phyloP scores from a whole-genome alignment of 1,139 yeast species.

The Candida neerlandica region DNA sequence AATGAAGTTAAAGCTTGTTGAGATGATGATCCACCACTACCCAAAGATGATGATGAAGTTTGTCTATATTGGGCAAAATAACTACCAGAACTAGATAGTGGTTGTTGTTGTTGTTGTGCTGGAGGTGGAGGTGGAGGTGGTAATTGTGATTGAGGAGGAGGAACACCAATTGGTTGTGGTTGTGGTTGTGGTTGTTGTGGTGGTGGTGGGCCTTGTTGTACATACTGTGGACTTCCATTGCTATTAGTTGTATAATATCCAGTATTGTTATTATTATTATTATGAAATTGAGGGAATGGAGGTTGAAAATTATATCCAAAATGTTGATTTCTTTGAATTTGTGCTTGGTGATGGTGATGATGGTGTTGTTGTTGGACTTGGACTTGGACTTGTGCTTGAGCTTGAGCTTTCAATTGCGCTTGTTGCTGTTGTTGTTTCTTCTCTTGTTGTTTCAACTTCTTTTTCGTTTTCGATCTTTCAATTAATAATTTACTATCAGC shows the following conservation, averaged over 20 bases:
- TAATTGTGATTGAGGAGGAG: conserved; percentile 14
- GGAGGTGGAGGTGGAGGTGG: conserved; percentile 11
- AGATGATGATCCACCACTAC: conserved; percentile 7
- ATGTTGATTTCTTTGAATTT: conserved; percentile 9
- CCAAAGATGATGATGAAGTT: conserved; percentile 1
- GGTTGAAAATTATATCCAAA: conserved; percentile 6
- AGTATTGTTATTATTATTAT: background rate
- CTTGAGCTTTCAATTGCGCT: conserved; percentile 9
- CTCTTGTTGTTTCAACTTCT: conserved; percentile 13
- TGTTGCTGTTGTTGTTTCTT: conserved; percentile 10
- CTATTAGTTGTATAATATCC: conserved; percentile 7
- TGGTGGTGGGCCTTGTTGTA: conserved; percentile 1
- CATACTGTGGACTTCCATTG: background rate
- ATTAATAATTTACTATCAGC: conserved; percentile 11
- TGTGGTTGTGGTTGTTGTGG: conserved; percentile 17
- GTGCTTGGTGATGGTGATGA: conserved; percentile 9
- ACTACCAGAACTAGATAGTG: background rate
- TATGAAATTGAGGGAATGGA: conserved; percentile 9
- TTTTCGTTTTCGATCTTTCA: conserved; percentile 13
- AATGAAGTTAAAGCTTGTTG: conserved; percentile 6
- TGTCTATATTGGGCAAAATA: conserved; percentile 5
- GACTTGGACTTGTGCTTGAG: conserved; percentile 8
- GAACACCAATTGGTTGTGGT: conserved; percentile 11
- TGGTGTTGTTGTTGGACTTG: conserved; percentile 7
- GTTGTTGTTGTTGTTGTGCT: conserved; percentile 3